Evolutionary conservation across 2,329 filamentous ascomycete species (phyloP).

Genomic region (Trichoderma semiorbis): DNA sequence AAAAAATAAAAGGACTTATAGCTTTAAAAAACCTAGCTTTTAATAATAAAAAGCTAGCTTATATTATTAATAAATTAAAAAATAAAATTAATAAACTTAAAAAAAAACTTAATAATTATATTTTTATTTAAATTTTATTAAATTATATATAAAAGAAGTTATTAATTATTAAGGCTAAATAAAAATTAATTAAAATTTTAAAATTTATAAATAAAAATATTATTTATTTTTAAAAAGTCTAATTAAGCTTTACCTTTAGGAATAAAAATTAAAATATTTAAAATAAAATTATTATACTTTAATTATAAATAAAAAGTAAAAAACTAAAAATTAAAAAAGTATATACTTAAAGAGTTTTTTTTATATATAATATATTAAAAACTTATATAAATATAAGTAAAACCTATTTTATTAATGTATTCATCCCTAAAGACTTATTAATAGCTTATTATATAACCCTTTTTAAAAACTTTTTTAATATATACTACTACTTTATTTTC

Average conservation of each 20-base stretch:
- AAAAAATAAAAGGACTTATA: background rate
- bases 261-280: background rate
- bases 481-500: background rate
- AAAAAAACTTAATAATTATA: background rate
- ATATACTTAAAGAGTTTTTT: background rate
- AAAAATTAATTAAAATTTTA: background rate
- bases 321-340: background rate
- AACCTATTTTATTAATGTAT: background rate
- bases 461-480: background rate
- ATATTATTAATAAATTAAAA: background rate
- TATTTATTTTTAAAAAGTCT: no score
- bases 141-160: background rate
- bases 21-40: background rate
- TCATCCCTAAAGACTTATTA: background rate
- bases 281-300: background rate
- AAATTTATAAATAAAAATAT: background rate
- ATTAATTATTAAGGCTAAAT: background rate
- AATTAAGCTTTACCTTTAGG: background rate
- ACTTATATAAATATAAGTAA: background rate
- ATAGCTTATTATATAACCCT: background rate
- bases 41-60: background rate
- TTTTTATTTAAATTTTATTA: background rate
- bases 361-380: background rate
- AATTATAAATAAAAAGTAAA: background rate
- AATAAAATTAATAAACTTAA: background rate